Conservation (phyloP, 768 basidiomycete species). For the Suillus variegatus region DNA sequence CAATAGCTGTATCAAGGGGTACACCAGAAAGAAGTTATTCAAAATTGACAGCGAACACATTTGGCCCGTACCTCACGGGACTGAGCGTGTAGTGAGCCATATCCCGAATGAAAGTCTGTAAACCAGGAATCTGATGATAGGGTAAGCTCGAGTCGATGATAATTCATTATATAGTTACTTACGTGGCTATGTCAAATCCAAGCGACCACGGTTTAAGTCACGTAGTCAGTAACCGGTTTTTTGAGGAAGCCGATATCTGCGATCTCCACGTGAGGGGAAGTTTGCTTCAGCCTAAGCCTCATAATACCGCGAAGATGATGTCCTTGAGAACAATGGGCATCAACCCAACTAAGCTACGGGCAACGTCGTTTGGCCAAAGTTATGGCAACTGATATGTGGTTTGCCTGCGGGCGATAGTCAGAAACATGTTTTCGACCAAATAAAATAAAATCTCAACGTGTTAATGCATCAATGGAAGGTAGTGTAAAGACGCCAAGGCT, state of each 20-base stretch:
- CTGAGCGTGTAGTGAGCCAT: constrained; percentile 86
- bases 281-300: no score
- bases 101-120: constrained; percentile 87
- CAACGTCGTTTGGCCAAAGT: background rate
- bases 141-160: constrained; percentile 10
- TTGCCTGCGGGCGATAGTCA: background rate
- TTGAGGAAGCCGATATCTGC: no score
- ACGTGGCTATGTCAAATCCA: constrained; percentile 87
- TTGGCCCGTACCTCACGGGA: constrained; percentile 95
- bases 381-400: background rate
- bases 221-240: constrained; percentile 78
- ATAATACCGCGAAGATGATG: no score
- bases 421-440: constrained; percentile 72
- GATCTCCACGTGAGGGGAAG: constrained; percentile 50
- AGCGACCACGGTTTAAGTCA: constrained; percentile 47
- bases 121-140: constrained; percentile 74
- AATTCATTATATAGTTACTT: constrained; percentile 26
- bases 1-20: no score
- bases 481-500: no score
- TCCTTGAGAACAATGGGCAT: no score
- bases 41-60: no score
- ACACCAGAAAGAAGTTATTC: no score
- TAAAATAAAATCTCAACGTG: background rate
- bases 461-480: background rate
- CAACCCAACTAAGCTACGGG: background rate